Conservation (phyloP, 805 yeast genomes). For the Jamesozyma gamospora region DNA sequence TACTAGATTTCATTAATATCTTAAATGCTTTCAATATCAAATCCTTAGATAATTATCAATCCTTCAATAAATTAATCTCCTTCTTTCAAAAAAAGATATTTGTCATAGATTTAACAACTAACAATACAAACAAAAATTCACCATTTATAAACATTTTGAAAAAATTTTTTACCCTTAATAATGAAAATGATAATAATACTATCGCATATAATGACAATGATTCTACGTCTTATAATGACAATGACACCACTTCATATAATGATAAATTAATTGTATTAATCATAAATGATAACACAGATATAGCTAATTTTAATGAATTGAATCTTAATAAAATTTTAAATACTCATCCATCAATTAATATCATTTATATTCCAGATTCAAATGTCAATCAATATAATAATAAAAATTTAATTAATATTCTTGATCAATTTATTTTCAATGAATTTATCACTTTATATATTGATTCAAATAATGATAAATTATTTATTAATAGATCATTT, state of each 20-base stretch:
- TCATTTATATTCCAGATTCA: conserved; percentile 1
- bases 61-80: conserved; percentile 1
- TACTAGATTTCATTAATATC: conserved; percentile 8
- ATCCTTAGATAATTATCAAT: background rate
- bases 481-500: conserved; percentile 4
- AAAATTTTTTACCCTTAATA: background rate
- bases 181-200: background rate
- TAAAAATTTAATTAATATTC: too few species aligned
- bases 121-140: background rate
- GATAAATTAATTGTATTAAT: conserved; percentile 1
- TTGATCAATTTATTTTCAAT: background rate
- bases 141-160: background rate
- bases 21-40: conserved; percentile 4
- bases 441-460: conserved; percentile 6
- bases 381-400: too few species aligned
- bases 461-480: conserved; percentile 1
- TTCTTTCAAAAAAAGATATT: background rate
- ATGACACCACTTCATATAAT: too few species aligned
- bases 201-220: background rate
- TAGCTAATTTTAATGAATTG: background rate
- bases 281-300: background rate
- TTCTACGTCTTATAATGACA: background rate
- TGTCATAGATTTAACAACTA: background rate
- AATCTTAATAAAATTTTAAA: too few species aligned
- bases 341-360: conserved; percentile 1